These are phyloP conservation scores for Flaveria bidentis DNA, from an alignment of 129 eudicot genomes.

Conservation along the genomic window DNA sequence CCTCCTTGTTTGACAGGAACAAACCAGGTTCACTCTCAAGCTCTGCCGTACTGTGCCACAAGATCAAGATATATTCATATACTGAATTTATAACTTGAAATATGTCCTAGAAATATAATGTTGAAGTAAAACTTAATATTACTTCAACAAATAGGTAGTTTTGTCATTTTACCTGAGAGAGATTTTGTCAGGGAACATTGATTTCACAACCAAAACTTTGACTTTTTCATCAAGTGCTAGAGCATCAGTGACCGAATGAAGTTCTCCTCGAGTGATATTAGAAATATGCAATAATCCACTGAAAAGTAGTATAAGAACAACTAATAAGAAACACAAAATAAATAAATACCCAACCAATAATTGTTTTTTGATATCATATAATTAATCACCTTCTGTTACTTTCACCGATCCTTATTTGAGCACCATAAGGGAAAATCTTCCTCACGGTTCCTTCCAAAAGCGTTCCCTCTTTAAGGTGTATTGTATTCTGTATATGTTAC, in stretches of 20 bases:
- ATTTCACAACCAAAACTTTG: constrained; percentile 85
- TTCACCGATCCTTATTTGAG: constrained; percentile 87
- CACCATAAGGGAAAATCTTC: constrained; percentile 81
- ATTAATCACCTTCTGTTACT: constrained; percentile 67
- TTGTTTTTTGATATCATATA: background rate
- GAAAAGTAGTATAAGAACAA: constrained; percentile 13
- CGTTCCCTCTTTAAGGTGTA: constrained; percentile 73
- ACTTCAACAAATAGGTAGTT: constrained; percentile 1
- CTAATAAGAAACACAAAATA: background rate
- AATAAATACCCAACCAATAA: background rate
- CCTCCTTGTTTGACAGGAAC: constrained; percentile 78
- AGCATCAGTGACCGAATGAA: constrained; percentile 56
- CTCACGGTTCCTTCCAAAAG: constrained; percentile 83
- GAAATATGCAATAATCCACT: constrained; percentile 92
- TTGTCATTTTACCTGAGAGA: constrained; percentile 66
- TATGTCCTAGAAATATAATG: background rate
- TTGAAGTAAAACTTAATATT: background rate
- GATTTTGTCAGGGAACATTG: constrained; percentile 81
- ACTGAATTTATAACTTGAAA: background rate
- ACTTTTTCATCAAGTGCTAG: constrained; percentile 73
- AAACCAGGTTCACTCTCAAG: constrained; percentile 96
- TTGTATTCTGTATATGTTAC: constrained; percentile 42
- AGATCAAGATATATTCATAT: constrained; percentile 8
- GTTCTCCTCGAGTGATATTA: constrained; percentile 59
- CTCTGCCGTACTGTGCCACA: constrained; percentile 66